These are phyloP conservation scores for Pyrenophora teres DNA, from an alignment of 2,329 filamentous ascomycete species.

Conservation along the genomic window DNA sequence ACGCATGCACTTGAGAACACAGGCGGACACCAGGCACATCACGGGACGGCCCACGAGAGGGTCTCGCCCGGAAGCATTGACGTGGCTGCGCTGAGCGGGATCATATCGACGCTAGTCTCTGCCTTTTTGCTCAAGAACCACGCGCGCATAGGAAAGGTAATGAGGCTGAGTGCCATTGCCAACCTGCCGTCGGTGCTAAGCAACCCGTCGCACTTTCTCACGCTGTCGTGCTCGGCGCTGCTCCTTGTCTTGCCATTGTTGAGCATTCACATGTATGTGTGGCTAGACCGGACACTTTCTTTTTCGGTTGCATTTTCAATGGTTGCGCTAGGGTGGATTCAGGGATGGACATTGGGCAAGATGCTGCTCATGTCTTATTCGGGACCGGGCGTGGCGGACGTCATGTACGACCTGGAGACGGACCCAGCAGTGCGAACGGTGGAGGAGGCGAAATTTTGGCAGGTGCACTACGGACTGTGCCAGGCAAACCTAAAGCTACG, in stretches of 20 bases:
- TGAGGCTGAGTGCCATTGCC: slow-evolving; percentile 82
- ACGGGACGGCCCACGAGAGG: slow-evolving; percentile 66
- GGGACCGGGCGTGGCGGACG: slow-evolving; percentile 65
- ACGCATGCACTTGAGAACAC: slow-evolving; percentile 85
- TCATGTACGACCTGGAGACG: slow-evolving; percentile 83
- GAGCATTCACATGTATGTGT: slow-evolving; percentile 77
- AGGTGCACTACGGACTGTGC: slow-evolving; percentile 94
- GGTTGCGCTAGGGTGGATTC: slow-evolving; percentile 81
- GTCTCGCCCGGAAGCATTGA: slow-evolving; percentile 80
- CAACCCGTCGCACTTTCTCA: slow-evolving; percentile 94
- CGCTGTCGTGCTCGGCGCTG: slow-evolving; percentile 80
- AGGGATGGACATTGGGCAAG: slow-evolving; percentile 83
- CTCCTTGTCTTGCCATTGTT: slow-evolving; percentile 82
- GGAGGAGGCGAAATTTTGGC: slow-evolving; percentile 95
- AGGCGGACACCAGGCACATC: slow-evolving; percentile 74
- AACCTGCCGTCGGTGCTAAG: slow-evolving; percentile 84
- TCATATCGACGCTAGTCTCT: slow-evolving; percentile 80
- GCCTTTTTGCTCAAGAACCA: slow-evolving; percentile 89
- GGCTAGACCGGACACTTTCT: slow-evolving; percentile 83
- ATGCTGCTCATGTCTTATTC: slow-evolving; percentile 95
- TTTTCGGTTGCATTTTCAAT: slow-evolving; percentile 82
- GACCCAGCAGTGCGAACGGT: slow-evolving; percentile 77
- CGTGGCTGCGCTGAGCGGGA: slow-evolving; percentile 78
- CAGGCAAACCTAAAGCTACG: slow-evolving; percentile 91
- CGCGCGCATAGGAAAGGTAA: slow-evolving; percentile 86